Base-by-base conservation (phyloP, 169 alveolate genomes). In the Toxoplasma gondii region DNA sequence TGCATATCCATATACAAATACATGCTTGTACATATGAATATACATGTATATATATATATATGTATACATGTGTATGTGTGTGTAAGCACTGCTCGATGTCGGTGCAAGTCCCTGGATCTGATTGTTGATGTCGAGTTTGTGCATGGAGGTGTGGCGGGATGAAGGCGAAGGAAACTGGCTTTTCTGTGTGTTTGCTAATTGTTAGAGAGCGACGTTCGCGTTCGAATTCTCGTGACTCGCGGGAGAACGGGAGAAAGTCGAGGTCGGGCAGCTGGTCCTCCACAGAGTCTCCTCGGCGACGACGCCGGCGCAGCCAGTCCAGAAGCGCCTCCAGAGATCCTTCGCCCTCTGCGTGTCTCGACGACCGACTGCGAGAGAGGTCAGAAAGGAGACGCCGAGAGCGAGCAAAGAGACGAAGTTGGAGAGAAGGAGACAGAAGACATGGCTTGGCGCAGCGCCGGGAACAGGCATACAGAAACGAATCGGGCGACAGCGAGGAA, bases 291-390 rank as follows among this genome's bases (percentile, higher is more conserved):
- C 81, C 38, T 9, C 81, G 58, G 22, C 58, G 58, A 12, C 4
- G 58, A 12, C 58, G 58, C 4, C 4, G 12, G 58, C 74, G 74
- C 74, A 82, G 90, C 67, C n/a, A 34, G 34, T 39, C 67, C 34
- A 64, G 90, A 12, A 82, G 90, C 64, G 39, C 4, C 64, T 82
- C 90, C 39, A 34, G 67, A 12, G 64, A 41, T 38, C 54, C 34
- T 22, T 82, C 90, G 41, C 90, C 90, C 12, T 39, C 69, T 36
- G 53, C 90, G 67, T 82, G 90, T 24, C 90, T 82, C 53, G 90
- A 39, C 34, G 29, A 36, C n/a, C n/a, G 90, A 2, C 0, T 82
- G 9, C 64, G 34, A 82, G 90, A 82, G 24, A 36, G 90, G 90
- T 82, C 7, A 38, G 90, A 29, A 49, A 49, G 12, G 12, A 31